phyloP scores from a whole-genome alignment of 139 green algal genomes.

The Nannochloris sp. region DNA sequence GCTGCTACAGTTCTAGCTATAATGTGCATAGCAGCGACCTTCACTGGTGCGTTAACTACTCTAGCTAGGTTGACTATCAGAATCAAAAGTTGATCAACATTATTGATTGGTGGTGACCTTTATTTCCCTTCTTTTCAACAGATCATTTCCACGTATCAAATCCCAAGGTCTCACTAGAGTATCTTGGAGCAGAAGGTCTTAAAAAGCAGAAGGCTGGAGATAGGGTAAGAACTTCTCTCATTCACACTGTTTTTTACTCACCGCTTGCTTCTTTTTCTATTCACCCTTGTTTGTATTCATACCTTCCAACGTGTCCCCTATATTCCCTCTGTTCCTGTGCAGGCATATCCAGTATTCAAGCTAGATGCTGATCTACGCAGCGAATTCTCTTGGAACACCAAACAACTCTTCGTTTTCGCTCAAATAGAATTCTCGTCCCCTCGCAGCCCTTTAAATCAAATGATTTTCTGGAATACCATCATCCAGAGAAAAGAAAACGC shows the following conservation, averaged over 20 bases:
- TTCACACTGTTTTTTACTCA: background rate
- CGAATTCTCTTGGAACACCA: constrained; percentile 82
- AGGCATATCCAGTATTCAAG: constrained; percentile 56
- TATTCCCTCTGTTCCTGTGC: background rate
- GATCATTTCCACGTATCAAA: constrained; percentile 19
- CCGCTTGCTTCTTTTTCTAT: background rate
- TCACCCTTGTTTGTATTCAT: background rate
- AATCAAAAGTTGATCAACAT: background rate
- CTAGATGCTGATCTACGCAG: constrained; percentile 58
- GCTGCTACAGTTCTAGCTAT: constrained; percentile 15
- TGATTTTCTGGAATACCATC: constrained; percentile 77
- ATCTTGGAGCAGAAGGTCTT: constrained; percentile 16
- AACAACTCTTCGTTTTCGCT: constrained; percentile 75
- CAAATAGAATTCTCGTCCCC: constrained; percentile 43
- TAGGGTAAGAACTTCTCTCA: background rate
- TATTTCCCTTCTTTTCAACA: constrained; percentile 1
- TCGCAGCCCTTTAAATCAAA: constrained; percentile 48
- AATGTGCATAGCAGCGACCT: constrained; percentile 4
- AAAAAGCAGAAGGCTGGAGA: constrained; percentile 13
- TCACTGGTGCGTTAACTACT: constrained; percentile 10
- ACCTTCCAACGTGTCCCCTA: background rate
- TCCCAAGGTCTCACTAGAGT: background rate
- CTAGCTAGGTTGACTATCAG: background rate
- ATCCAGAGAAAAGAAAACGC: constrained; percentile 48
- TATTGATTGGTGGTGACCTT: background rate